A percentile compares a stretch with the other conserved stretches of the same genome.
Evolutionary conservation across 1,284 basidiomycete species (phyloP).

Genomic region (Papiliotrema flavescens): DNA sequence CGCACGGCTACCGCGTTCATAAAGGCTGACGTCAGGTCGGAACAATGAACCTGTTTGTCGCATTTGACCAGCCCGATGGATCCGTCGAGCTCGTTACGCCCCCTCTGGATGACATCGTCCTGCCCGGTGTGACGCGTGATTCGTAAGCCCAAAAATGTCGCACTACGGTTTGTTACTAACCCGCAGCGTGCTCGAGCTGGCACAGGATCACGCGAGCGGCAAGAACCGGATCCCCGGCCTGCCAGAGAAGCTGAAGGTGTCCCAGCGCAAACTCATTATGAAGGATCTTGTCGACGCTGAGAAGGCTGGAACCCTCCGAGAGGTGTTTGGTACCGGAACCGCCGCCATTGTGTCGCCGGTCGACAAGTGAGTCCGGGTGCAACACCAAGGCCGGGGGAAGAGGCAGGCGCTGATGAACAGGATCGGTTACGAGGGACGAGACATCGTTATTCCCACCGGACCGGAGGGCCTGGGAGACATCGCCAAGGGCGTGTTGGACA

Average conservation of each 20-base stretch:
- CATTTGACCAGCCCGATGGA: conserved; percentile 74
- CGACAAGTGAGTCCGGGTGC: conserved; percentile 52
- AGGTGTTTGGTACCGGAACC: conserved; percentile 92
- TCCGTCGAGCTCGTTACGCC: conserved; percentile 81
- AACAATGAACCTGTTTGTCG: conserved; percentile 95
- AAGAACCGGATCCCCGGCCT: conserved; percentile 59
- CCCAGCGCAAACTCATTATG: conserved; percentile 86
- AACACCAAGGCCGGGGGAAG: background rate
- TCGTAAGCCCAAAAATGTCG: too few species aligned
- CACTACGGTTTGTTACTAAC: too few species aligned
- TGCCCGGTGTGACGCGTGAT: conserved; percentile 94
- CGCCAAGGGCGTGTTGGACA: conserved; percentile 73
- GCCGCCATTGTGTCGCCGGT: conserved; percentile 83
- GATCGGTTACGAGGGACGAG: conserved; percentile 82
- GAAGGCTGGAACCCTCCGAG: conserved; percentile 67
- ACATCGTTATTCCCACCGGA: conserved; percentile 81
- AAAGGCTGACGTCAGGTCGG: conserved; percentile 59
- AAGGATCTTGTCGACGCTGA: conserved; percentile 74
- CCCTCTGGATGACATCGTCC: conserved; percentile 89
- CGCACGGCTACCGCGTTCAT: background rate
- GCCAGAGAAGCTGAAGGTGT: conserved; percentile 65
- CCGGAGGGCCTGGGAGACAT: conserved; percentile 81
- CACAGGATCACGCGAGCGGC: conserved; percentile 68
- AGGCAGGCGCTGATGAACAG: conserved; percentile 15
- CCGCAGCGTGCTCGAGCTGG: conserved; percentile 65